Percentiles rank a stretch among this genome's conserved stretches.
phyloP scores from a whole-genome alignment of 208 protist genomes.

The Crithidia brevicula region DNA sequence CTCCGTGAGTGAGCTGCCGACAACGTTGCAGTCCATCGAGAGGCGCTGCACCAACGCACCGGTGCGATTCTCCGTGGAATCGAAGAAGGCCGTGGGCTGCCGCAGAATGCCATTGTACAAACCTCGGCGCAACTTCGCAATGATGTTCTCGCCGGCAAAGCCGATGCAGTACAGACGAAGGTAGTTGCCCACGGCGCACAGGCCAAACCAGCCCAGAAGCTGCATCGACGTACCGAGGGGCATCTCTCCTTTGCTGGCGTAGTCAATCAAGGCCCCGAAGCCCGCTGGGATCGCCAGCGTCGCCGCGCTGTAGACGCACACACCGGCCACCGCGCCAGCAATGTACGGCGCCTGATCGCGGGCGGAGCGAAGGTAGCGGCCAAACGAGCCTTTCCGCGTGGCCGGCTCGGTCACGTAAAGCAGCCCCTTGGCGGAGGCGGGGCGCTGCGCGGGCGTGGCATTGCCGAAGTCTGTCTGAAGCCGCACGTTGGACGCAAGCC shows the following conservation, averaged over 20 bases:
- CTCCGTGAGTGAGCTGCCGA: conserved; percentile 84
- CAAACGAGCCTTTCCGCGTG: conserved; percentile 61
- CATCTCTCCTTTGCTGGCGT: conserved; percentile 80
- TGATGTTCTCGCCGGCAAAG: conserved; percentile 76
- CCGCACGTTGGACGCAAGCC: conserved; percentile 44
- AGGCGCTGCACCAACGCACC: conserved; percentile 82
- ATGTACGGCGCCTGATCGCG: conserved; percentile 61
- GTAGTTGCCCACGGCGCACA: conserved; percentile 78
- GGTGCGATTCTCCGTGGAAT: conserved; percentile 75
- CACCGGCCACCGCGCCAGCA: conserved; percentile 63
- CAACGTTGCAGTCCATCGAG: conserved; percentile 90
- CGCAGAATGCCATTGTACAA: conserved; percentile 72
- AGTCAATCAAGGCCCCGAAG: conserved; percentile 87
- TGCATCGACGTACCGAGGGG: conserved; percentile 79
- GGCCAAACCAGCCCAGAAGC: conserved; percentile 71
- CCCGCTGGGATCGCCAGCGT: conserved; percentile 84
- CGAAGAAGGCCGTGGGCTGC: conserved; percentile 83
- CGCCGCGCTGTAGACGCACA: conserved; percentile 75
- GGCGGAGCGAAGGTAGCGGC: conserved; percentile 58
- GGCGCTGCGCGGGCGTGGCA: conserved; percentile 69
- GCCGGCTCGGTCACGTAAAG: conserved; percentile 78
- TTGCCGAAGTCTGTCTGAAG: conserved; percentile 78
- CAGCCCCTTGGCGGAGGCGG: conserved; percentile 33
- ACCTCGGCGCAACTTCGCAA: conserved; percentile 62
- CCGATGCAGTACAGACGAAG: conserved; percentile 74